phyloP scores from a whole-genome alignment of 345 rosid genomes.

The Eucalyptus fibrosa region DNA sequence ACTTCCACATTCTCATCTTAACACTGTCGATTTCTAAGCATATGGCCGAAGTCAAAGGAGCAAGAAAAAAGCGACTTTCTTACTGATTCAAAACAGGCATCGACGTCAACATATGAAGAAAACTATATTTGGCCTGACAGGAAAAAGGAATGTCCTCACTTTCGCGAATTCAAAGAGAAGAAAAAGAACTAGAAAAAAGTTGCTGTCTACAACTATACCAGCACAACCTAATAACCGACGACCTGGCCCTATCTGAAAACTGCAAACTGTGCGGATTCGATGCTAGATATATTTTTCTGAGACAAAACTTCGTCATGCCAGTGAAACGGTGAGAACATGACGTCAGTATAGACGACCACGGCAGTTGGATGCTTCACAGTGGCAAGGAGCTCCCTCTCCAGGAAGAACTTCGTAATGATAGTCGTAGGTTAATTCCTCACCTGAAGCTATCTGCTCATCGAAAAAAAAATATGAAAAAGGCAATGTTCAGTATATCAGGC shows the following conservation, averaged over 20 bases:
- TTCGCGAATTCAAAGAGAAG: neutral
- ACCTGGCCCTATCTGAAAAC: neutral
- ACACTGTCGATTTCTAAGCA: neutral
- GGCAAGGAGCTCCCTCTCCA: constrained; percentile 56
- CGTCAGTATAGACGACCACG: constrained; percentile 44
- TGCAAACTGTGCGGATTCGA: neutral
- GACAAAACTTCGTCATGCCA: neutral
- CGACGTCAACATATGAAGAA: neutral
- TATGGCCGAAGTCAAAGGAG: neutral
- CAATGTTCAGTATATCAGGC: neutral
- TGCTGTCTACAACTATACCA: neutral
- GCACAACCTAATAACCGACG: neutral
- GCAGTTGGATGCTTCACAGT: constrained; percentile 60
- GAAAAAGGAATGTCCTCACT: neutral
- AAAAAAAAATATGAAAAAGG: neutral
- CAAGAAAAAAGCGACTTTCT: neutral
- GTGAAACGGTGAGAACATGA: neutral
- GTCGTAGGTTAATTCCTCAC: constrained; percentile 79
- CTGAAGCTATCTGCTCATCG: constrained; percentile 69
- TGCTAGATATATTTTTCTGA: neutral
- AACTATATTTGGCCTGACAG: neutral
- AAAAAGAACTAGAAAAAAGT: neutral
- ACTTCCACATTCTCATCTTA: neutral
- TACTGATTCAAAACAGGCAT: neutral
- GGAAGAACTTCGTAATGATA: constrained; percentile 35